phyloP scores from a whole-genome alignment of 331 rosid species.

The Telfairia occidentalis region DNA sequence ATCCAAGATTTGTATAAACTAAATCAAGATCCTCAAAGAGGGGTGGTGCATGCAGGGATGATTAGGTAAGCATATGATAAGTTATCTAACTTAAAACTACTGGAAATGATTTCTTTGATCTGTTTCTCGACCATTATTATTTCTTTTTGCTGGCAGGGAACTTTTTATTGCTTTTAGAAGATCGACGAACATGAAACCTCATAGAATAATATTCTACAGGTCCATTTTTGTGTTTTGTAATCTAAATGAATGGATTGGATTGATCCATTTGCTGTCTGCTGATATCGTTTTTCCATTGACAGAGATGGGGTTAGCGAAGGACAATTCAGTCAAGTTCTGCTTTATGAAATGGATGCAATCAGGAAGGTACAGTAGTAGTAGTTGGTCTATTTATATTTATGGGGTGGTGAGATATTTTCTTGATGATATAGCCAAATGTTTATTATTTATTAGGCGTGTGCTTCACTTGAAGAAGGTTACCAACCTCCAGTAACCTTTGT shows the following conservation, averaged over 20 bases:
- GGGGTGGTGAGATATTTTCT: too few species aligned
- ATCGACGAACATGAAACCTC: constrained; percentile 29
- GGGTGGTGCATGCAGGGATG: constrained; percentile 43
- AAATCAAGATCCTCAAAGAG: constrained; percentile 20
- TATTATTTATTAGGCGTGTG: constrained; percentile 48
- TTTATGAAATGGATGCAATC: constrained; percentile 72
- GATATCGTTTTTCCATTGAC: background rate
- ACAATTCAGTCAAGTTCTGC: constrained; percentile 62
- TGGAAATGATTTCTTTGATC: background rate
- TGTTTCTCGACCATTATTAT: too few species aligned
- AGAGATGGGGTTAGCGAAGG: constrained; percentile 95
- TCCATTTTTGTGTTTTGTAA: background rate
- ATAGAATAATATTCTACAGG: constrained; percentile 78
- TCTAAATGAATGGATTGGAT: background rate
- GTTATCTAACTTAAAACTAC: background rate
- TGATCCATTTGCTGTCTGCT: background rate
- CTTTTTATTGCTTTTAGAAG: constrained; percentile 28
- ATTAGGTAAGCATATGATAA: constrained; percentile 30
- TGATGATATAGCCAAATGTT: background rate
- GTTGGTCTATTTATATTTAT: background rate
- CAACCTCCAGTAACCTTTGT: constrained; percentile 52
- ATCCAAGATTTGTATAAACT: constrained; percentile 50
- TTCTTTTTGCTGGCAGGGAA: constrained; percentile 40
- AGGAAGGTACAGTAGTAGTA: constrained; percentile 37
- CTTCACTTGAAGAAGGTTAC: constrained; percentile 36